Conservation (phyloP, 257 asterid genomes). For the Anisodus acutangulus region DNA sequence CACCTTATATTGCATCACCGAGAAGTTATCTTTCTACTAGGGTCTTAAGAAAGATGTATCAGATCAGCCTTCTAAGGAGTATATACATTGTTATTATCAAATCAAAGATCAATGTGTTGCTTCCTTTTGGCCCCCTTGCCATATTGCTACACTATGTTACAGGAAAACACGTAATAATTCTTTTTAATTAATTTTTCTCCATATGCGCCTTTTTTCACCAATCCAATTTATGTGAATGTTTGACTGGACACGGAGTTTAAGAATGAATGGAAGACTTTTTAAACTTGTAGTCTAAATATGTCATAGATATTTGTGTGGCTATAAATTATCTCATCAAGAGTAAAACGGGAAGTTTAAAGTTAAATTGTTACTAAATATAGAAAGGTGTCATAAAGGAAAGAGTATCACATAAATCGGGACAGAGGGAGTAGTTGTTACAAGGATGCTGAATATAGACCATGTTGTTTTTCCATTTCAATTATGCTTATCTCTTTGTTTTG, state of each 20-base stretch:
- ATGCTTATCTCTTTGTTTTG: slow-evolving; percentile 8
- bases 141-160: slow-evolving; percentile 70
- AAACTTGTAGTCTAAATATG: too few species aligned
- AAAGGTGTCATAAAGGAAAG: too few species aligned
- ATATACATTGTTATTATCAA: slow-evolving; percentile 67
- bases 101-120: slow-evolving; percentile 81
- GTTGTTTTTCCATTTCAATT: background rate
- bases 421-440: background rate
- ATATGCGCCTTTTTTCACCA: background rate
- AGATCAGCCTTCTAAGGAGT: slow-evolving; percentile 60
- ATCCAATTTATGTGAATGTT: too few species aligned
- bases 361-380: too few species aligned
- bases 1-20: slow-evolving; percentile 48
- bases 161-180: slow-evolving; percentile 65
- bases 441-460: background rate
- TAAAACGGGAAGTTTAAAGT: too few species aligned
- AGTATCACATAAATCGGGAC: too few species aligned
- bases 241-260: too few species aligned
- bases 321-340: too few species aligned
- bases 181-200: background rate
- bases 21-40: slow-evolving; percentile 46
- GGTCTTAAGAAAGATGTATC: slow-evolving; percentile 54
- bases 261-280: too few species aligned
- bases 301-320: too few species aligned
- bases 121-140: slow-evolving; percentile 91